These are phyloP conservation scores for Actinidia polygama DNA, from an alignment of 179 eudicot species.

Conservation along the genomic window DNA sequence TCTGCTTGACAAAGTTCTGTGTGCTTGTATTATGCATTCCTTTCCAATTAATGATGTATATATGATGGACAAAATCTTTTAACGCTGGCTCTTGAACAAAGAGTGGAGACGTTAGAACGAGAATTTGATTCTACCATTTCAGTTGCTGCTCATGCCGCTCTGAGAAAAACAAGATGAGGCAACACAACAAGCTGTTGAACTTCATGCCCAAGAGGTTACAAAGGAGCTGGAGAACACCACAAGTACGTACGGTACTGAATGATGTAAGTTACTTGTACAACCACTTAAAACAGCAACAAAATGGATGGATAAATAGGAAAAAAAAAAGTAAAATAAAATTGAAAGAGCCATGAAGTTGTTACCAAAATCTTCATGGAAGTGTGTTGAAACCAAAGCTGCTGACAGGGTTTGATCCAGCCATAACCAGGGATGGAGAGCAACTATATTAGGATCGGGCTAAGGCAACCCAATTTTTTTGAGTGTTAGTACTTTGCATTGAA, in stretches of 20 bases:
- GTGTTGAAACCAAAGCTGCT: conserved; percentile 81
- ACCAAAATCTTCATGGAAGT: conserved; percentile 76
- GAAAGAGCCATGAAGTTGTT: conserved; percentile 9
- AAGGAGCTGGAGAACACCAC: conserved; percentile 94
- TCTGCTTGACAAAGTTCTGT: too few relatives aligned
- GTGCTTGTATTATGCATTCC: too few relatives aligned
- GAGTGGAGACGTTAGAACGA: too few relatives aligned
- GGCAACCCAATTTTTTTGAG: too few relatives aligned
- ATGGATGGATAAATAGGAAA: neutral
- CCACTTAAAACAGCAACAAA: too few relatives aligned
- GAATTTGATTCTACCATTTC: conserved; percentile 55
- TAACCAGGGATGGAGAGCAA: conserved; percentile 68
- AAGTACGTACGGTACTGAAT: conserved; percentile 76
- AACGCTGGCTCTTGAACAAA: too few relatives aligned
- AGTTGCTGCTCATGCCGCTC: conserved; percentile 98
- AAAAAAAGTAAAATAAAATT: neutral
- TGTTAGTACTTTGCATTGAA: too few relatives aligned
- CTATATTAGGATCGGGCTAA: too few relatives aligned
- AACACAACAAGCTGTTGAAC: conserved; percentile 87
- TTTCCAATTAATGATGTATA: too few relatives aligned
- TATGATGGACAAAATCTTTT: too few relatives aligned
- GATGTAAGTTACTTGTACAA: too few relatives aligned
- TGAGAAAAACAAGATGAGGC: conserved; percentile 93
- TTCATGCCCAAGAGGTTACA: conserved; percentile 73
- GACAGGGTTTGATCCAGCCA: conserved; percentile 96